phyloP scores from a whole-genome alignment of 2,329 filamentous ascomycete genomes.

The Xenoacremonium recifei region DNA sequence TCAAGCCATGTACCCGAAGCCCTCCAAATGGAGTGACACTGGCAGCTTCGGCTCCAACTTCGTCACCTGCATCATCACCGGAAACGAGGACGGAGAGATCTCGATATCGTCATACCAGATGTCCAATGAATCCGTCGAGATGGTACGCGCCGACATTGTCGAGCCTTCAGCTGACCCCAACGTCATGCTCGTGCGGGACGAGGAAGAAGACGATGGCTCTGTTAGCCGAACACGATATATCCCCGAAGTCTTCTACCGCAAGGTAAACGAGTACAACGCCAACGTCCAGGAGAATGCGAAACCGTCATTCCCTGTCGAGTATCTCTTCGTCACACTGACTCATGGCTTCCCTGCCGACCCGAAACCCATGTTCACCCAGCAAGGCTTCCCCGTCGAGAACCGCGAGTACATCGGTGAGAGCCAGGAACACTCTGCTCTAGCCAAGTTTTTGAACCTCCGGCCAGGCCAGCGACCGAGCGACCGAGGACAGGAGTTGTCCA shows the following conservation, averaged over 20 bases:
- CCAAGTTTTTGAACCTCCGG: conserved; percentile 65
- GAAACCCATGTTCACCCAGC: conserved; percentile 71
- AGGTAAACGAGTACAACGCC: conserved; percentile 92
- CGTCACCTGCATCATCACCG: conserved; percentile 93
- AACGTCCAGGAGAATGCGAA: conserved; percentile 98
- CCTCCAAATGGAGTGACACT: conserved; percentile 95
- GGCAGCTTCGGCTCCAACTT: conserved; percentile 94
- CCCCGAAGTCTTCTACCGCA: conserved; percentile 94
- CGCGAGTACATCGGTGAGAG: conserved; percentile 81
- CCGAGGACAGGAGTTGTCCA: conserved; percentile 71
- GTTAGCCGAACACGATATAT: conserved; percentile 79
- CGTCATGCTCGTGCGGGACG: conserved; percentile 91
- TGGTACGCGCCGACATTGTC: conserved; percentile 92
- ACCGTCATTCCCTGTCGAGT: conserved; percentile 93
- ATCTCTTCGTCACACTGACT: conserved; percentile 91
- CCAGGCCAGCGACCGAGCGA: conserved; percentile 58
- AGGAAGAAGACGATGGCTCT: conserved; percentile 77
- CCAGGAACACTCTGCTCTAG: conserved; percentile 71
- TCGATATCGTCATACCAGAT: conserved; percentile 90
- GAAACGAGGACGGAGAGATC: conserved; percentile 86
- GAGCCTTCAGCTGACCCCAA: conserved; percentile 91
- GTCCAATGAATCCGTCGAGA: conserved; percentile 93
- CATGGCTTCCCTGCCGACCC: conserved; percentile 88
- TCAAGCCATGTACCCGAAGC: conserved; percentile 83
- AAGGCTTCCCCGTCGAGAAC: conserved; percentile 87